phyloP scores from a whole-genome alignment of 192 early-diverging fungal species.

The Neocallimastix lanati region DNA sequence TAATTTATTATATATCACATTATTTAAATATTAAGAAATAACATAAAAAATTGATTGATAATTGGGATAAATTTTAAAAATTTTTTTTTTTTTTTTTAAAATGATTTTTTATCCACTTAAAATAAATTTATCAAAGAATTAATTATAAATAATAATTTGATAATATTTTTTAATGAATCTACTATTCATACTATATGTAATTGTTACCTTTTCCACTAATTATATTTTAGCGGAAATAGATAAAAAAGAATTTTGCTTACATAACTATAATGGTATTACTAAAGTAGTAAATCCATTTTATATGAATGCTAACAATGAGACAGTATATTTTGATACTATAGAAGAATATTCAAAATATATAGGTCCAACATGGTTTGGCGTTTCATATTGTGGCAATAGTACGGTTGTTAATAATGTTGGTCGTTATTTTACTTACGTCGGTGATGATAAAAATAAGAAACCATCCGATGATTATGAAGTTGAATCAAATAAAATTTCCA shows the following conservation, averaged over 20 bases:
- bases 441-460: too few relatives aligned
- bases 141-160: neutral
- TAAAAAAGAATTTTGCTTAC: neutral
- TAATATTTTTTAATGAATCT: neutral
- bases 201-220: neutral
- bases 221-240: neutral
- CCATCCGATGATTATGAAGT: too few relatives aligned
- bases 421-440: too few relatives aligned
- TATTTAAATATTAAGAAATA: too few relatives aligned
- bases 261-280: neutral
- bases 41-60: too few relatives aligned
- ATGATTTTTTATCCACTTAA: neutral
- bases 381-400: too few relatives aligned
- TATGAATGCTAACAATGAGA: neutral
- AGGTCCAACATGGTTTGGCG: too few relatives aligned
- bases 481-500: too few relatives aligned
- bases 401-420: too few relatives aligned
- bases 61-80: too few relatives aligned
- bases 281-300: neutral
- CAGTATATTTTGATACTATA: neutral
- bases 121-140: neutral
- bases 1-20: too few relatives aligned
- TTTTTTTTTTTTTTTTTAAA: neutral
- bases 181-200: neutral
- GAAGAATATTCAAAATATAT: neutral